Percentiles rank a stretch among this genome's conserved stretches.
Conservation (phyloP, 768 basidiomycete species). For the Melanogaster broomeanus region DNA sequence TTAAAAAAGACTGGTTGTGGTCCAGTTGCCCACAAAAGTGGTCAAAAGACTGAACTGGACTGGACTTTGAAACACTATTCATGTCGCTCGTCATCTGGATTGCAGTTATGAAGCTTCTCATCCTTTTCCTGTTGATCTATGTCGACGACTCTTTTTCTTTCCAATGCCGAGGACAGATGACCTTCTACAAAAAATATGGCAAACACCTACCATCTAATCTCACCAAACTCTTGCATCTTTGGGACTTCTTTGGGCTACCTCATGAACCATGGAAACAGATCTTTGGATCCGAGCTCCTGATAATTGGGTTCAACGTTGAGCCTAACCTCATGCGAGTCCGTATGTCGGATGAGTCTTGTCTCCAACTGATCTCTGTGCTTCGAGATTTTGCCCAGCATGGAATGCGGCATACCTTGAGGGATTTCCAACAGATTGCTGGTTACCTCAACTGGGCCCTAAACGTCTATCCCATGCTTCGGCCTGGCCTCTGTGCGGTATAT, state of each 20-base stretch:
- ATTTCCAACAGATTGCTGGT: conserved; percentile 36
- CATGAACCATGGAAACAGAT: conserved; percentile 35
- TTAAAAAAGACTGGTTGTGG: too few species aligned
- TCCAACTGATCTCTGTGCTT: conserved; percentile 15
- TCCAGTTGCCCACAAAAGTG: too few species aligned
- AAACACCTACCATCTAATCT: neutral
- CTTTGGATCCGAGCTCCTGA: conserved; percentile 21
- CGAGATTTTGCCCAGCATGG: conserved; percentile 9
- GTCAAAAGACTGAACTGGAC: too few species aligned
- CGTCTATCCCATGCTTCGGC: conserved; percentile 37
- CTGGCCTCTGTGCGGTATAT: conserved; percentile 36
- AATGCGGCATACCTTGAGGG: neutral
- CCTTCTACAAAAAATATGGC: neutral
- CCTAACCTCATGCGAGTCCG: conserved; percentile 24
- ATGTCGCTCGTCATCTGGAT: too few species aligned
- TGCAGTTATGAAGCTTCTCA: conserved; percentile 14
- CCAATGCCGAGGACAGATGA: neutral
- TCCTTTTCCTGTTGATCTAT: conserved; percentile 19
- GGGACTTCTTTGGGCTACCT: conserved; percentile 32
- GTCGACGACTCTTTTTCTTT: conserved; percentile 28
- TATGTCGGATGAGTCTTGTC: conserved; percentile 13
- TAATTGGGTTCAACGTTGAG: conserved; percentile 40
- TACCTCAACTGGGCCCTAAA: conserved; percentile 44
- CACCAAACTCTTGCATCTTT: conserved; percentile 25
- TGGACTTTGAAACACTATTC: too few species aligned